These are phyloP conservation scores for Phoma sp. DNA, from an alignment of 2,329 filamentous ascomycete genomes.

Conservation along the genomic window DNA sequence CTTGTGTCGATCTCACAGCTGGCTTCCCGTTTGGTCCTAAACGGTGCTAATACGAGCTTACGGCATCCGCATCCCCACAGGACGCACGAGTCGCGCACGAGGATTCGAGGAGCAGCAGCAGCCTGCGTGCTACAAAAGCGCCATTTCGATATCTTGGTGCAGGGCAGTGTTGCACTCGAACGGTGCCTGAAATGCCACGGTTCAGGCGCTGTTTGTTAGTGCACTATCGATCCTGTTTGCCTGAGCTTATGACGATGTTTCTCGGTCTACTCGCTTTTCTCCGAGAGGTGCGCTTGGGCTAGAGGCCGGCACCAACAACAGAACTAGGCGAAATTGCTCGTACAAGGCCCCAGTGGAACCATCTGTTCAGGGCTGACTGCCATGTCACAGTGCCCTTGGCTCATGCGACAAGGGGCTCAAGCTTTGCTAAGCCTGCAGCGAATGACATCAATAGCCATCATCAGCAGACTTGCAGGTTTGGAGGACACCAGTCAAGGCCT, in stretches of 20 bases:
- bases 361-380: background rate
- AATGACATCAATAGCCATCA: background rate
- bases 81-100: slow-evolving; percentile 10
- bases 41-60: slow-evolving; percentile 10
- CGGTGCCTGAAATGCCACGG: slow-evolving; percentile 1
- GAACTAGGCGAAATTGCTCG: slow-evolving; percentile 9
- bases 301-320: background rate
- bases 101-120: slow-evolving; percentile 3
- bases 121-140: slow-evolving; percentile 6
- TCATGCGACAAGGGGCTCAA: background rate
- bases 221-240: slow-evolving; percentile 5
- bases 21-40: slow-evolving; percentile 11
- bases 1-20: slow-evolving; percentile 14
- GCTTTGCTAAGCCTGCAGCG: slow-evolving; percentile 10
- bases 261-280: background rate
- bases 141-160: slow-evolving; percentile 11
- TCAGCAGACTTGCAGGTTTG: background rate
- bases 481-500: background rate
- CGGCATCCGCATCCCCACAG: slow-evolving; percentile 12
- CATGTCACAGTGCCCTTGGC: background rate
- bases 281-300: slow-evolving; percentile 7
- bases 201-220: slow-evolving; percentile 3
- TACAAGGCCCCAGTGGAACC: background rate
- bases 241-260: slow-evolving; percentile 2
- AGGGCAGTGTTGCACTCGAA: slow-evolving; percentile 12